Conservation (phyloP, 371 early-diverging fungal genomes). For the Actinomucor elegans region DNA sequence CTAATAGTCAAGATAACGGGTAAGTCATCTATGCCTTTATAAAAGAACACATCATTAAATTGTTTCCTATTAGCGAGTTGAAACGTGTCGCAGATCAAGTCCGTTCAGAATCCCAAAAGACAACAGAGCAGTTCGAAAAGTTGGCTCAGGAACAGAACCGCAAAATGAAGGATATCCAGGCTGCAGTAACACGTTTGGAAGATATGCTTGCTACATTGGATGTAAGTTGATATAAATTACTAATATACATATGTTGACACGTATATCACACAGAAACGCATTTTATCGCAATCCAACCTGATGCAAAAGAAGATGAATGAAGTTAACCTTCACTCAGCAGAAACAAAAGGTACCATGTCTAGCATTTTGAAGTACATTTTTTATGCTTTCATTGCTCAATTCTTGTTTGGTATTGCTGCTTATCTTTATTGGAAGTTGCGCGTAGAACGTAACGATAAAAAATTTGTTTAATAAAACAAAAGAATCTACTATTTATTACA, state of each 20-base stretch:
- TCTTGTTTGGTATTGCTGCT: constrained; percentile 31
- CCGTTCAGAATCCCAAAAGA: constrained; percentile 12
- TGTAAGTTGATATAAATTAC: constrained; percentile 22
- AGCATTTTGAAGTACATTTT: constrained; percentile 37
- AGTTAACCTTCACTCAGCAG: constrained; percentile 36
- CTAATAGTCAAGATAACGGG: too few species aligned
- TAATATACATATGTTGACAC: background rate
- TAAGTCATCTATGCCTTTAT: too few species aligned
- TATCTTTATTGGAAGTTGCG: constrained; percentile 49
- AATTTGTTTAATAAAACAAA: constrained; percentile 26
- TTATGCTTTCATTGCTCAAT: constrained; percentile 40
- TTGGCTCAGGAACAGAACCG: constrained; percentile 29
- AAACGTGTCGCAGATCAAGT: constrained; percentile 13
- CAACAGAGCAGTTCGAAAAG: constrained; percentile 4
- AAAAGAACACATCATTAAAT: too few species aligned
- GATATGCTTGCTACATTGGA: constrained; percentile 24
- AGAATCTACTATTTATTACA: background rate
- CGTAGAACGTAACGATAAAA: constrained; percentile 46
- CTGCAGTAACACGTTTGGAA: constrained; percentile 26
- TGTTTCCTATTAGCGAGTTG: constrained; percentile 14
- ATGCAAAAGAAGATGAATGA: constrained; percentile 32
- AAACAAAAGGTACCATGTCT: constrained; percentile 43
- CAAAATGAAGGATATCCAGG: constrained; percentile 26
- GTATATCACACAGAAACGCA: constrained; percentile 19
- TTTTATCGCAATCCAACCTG: constrained; percentile 25